A percentile compares a stretch with the other conserved stretches of the same genome.
Conservation (phyloP, 2,329 filamentous ascomycete species). For the Piedraia hortae region DNA sequence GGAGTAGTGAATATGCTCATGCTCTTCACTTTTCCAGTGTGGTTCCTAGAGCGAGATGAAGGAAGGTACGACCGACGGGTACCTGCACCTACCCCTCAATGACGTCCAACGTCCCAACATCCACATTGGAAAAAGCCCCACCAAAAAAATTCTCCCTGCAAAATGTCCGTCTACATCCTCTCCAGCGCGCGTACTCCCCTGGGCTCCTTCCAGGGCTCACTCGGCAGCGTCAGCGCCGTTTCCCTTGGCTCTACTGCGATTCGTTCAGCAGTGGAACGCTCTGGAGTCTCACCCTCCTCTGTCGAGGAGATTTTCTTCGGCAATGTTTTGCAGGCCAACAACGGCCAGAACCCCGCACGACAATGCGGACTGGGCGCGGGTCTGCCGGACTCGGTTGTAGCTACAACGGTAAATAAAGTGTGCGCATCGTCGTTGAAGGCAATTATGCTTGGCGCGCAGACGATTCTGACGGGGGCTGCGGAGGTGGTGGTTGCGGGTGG, state of each 20-base stretch:
- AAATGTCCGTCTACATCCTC: slow-evolving; percentile 95
- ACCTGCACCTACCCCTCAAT: too few relatives aligned
- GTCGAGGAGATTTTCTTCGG: slow-evolving; percentile 95
- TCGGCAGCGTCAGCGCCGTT: slow-evolving; percentile 61
- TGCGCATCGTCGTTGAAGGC: slow-evolving; percentile 90
- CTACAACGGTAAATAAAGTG: slow-evolving; percentile 96
- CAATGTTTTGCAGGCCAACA: slow-evolving; percentile 86
- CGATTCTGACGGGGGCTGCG: slow-evolving; percentile 88
- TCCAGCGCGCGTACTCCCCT: slow-evolving; percentile 52
- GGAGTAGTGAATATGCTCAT: too few relatives aligned
- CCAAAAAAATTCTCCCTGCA: too few relatives aligned
- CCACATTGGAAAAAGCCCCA: too few relatives aligned
- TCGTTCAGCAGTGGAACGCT: slow-evolving; percentile 53
- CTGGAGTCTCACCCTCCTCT: slow-evolving; percentile 63
- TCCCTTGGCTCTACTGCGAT: slow-evolving; percentile 80
- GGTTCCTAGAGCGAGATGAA: too few relatives aligned
- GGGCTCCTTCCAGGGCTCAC: slow-evolving; percentile 78
- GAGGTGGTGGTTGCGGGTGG: slow-evolving; percentile 82
- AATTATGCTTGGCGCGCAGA: slow-evolving; percentile 80
- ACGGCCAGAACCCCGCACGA: slow-evolving; percentile 86
- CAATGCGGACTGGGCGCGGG: slow-evolving; percentile 81
- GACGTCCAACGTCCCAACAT: too few relatives aligned
- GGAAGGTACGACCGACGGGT: too few relatives aligned
- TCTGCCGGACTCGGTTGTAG: slow-evolving; percentile 49
- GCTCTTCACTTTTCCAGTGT: too few relatives aligned